These are phyloP conservation scores for Knufia fluminis DNA, from an alignment of 2,329 filamentous ascomycete species.

Conservation along the genomic window DNA sequence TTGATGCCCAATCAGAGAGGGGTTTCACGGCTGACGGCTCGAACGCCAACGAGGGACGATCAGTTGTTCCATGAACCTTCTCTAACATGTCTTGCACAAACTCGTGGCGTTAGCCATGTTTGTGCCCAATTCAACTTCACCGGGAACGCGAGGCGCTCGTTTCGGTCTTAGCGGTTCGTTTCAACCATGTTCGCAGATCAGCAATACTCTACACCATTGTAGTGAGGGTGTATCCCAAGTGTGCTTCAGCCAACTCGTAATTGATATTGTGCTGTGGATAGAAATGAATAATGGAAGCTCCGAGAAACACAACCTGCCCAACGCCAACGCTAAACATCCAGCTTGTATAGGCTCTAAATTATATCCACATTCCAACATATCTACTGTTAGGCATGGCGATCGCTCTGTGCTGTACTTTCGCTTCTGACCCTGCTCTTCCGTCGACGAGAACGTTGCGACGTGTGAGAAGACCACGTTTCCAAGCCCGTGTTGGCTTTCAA, in stretches of 20 bases:
- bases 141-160: background rate
- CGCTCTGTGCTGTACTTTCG: conserved; percentile 3
- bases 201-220: background rate
- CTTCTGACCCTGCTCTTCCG: background rate
- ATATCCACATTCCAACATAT: background rate
- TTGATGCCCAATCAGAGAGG: background rate
- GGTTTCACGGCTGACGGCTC: background rate
- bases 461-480: background rate
- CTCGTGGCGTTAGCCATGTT: background rate
- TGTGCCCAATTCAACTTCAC: background rate
- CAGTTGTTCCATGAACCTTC: background rate
- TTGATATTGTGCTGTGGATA: background rate
- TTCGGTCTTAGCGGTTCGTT: background rate
- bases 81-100: background rate
- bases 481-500: conserved; percentile 33
- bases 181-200: background rate
- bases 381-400: conserved; percentile 9
- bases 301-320: background rate
- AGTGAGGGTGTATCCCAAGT: background rate
- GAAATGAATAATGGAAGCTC: background rate
- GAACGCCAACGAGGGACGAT: background rate
- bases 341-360: background rate
- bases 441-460: conserved; percentile 33
- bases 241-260: no score
- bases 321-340: conserved; percentile 4